Percentiles rank a stretch among this genome's conserved stretches.
Evolutionary conservation across 179 eudicot genomes (phyloP).

Genomic region (Actinidia arguta): DNA sequence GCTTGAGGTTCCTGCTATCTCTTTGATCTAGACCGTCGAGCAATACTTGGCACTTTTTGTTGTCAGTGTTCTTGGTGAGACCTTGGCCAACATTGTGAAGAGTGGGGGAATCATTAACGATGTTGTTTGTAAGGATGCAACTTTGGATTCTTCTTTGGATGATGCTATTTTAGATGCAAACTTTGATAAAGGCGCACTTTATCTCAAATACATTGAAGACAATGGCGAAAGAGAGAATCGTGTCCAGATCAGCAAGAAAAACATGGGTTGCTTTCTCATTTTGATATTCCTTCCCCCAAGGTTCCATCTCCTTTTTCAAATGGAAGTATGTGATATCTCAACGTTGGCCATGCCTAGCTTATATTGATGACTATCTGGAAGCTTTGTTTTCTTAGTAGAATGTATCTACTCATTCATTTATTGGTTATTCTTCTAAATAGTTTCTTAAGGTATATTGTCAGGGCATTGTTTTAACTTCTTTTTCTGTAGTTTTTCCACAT

Average conservation of each 20-base stretch:
- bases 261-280: slow-evolving; percentile 73
- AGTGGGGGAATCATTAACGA: slow-evolving; percentile 63
- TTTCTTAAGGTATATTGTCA: background rate
- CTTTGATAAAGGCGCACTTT: slow-evolving; percentile 58
- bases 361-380: slow-evolving; percentile 93
- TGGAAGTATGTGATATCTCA: slow-evolving; percentile 81
- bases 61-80: slow-evolving; percentile 77
- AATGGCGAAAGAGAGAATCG: slow-evolving; percentile 48
- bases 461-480: background rate
- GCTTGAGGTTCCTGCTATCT: slow-evolving; percentile 67
- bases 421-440: background rate
- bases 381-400: slow-evolving; percentile 58
- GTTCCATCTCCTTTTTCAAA: slow-evolving; percentile 87
- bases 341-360: slow-evolving; percentile 99
- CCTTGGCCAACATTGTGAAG: slow-evolving; percentile 69
- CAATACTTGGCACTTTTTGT: slow-evolving; percentile 74
- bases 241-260: slow-evolving; percentile 44
- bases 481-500: background rate
- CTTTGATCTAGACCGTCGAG: slow-evolving; percentile 68
- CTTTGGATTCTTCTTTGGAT: slow-evolving; percentile 43
- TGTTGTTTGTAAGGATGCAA: slow-evolving; percentile 54
- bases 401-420: background rate
- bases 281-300: slow-evolving; percentile 93
- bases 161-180: slow-evolving; percentile 30
- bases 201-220: slow-evolving; percentile 64